These are phyloP conservation scores for Whalleya microplaca DNA, from an alignment of 2,329 filamentous ascomycete species.

Conservation along the genomic window DNA sequence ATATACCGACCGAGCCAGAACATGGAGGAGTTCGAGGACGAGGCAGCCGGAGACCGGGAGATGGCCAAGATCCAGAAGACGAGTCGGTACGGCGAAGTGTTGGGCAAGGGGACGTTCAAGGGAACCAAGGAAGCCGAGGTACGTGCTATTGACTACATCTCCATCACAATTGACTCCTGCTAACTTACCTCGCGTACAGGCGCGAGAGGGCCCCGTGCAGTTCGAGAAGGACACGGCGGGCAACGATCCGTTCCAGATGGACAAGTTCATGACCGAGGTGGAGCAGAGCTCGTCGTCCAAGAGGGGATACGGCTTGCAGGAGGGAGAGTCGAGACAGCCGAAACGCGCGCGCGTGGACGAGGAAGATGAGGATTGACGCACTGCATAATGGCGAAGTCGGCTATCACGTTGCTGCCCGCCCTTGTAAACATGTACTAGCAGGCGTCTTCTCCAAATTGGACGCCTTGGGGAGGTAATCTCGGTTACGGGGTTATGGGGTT, in stretches of 20 bases:
- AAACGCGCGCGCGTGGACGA: conserved; percentile 83
- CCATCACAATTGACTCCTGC: conserved; percentile 22
- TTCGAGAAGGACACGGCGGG: conserved; percentile 81
- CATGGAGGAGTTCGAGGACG: conserved; percentile 75
- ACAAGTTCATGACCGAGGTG: conserved; percentile 87
- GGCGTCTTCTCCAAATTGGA: too few relatives aligned
- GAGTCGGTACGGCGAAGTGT: conserved; percentile 80
- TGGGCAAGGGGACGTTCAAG: conserved; percentile 90
- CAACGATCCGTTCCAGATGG: conserved; percentile 87
- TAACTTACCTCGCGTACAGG: conserved; percentile 49
- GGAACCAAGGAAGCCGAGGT: conserved; percentile 83
- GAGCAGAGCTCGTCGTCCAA: conserved; percentile 64
- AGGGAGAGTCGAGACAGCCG: conserved; percentile 59
- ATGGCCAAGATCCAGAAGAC: conserved; percentile 87
- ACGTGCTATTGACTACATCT: conserved; percentile 37
- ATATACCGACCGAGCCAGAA: conserved; percentile 86
- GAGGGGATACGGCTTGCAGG: conserved; percentile 77
- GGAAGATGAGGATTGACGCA: conserved; percentile 61
- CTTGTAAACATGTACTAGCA: neutral
- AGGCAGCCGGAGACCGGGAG: conserved; percentile 77
- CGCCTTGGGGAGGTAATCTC: too few relatives aligned
- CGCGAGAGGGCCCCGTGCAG: conserved; percentile 87
- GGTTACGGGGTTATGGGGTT: conserved; percentile 49
- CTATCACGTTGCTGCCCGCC: neutral
- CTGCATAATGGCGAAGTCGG: neutral